Percentiles rank a stretch among this genome's conserved stretches.
Conservation (phyloP, 805 yeast species). For the Sungouiella blattae region DNA sequence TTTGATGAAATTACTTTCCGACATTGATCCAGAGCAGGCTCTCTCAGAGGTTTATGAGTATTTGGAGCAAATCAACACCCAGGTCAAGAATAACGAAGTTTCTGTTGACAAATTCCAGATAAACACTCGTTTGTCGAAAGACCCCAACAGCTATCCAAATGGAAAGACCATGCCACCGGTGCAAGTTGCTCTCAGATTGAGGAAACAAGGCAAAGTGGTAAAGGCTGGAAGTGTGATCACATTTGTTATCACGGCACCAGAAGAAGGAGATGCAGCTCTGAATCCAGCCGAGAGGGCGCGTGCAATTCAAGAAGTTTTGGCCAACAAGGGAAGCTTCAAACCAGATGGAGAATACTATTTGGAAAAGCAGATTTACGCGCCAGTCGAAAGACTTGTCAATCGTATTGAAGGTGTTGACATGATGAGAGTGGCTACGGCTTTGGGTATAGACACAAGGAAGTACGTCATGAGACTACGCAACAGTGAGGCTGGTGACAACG, state of each 20-base stretch:
- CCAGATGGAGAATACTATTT: constrained; percentile 81
- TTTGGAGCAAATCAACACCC: constrained; percentile 54
- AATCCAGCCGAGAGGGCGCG: constrained; percentile 77
- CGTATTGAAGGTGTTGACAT: constrained; percentile 84
- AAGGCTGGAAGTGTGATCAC: constrained; percentile 90
- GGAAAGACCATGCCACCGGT: constrained; percentile 80
- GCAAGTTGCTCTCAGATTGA: constrained; percentile 80
- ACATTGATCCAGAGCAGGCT: constrained; percentile 73
- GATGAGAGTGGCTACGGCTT: constrained; percentile 66
- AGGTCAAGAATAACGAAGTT: constrained; percentile 59
- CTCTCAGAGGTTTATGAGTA: constrained; percentile 68
- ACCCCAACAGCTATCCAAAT: constrained; percentile 78
- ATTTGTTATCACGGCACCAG: constrained; percentile 61
- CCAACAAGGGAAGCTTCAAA: constrained; percentile 44
- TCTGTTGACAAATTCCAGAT: constrained; percentile 70
- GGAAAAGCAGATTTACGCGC: constrained; percentile 86
- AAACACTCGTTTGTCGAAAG: constrained; percentile 85
- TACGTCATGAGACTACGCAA: constrained; percentile 46
- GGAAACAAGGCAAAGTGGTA: constrained; percentile 80
- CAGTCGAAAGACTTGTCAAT: constrained; percentile 82
- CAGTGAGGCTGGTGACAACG: constrained; percentile 34
- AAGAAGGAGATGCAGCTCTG: constrained; percentile 23
- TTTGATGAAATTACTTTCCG: constrained; percentile 66
- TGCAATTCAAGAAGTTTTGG: constrained; percentile 69
- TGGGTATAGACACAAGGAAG: constrained; percentile 73